Base-by-base conservation (phyloP, 345 rosid genomes). In the Syzygium oleosum region DNA sequence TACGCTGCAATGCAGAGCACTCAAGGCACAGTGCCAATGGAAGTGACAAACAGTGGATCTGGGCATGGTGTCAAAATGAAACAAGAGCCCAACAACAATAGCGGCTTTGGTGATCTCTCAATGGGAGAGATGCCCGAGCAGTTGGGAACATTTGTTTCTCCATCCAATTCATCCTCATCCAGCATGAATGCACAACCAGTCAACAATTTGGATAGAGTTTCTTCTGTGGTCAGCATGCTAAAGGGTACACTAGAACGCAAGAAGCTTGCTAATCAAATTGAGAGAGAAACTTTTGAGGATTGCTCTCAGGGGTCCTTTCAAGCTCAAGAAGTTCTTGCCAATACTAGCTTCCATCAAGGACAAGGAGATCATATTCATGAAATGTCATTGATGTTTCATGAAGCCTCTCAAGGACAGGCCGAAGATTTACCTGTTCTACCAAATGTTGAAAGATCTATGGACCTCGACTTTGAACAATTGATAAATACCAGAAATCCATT, bases 201-300 rank as follows among this genome's bases (percentile, higher is more conserved):
- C 43, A 91, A 89, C 21, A 91, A 87, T 85, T 84, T 85, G 27
- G 97, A 93, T 84, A 91, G 88, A 52, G 91, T 95, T 65, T 94
- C 96, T 80, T 93, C 95, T 52, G 95, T 95, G 88, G 97, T 95
- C 41, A 93, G 89, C 91, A 93, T 94, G 96, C 91, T 95, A 31
- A 95, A 93, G 94, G 95, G 94, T 52, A 93, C 95, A 3, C 89
- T 95, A 49, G 94, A 94, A 79, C 90, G 94, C 87, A 95, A 93
- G 87, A 94, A 91, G 90, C 92, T 92, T 12, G 88, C 88, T n/a
- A 92, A 85, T 89, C 95, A 90, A 52, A 87, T 88, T 11, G 93
- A 90, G 87, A 91, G 89, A 85, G 93, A 91, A 84, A 86, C 88
- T 59, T 84, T 83, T 46, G 92, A 92, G 78, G 97, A 88, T 86